A percentile compares a stretch with the other conserved stretches of the same genome.
phyloP scores from a whole-genome alignment of 345 rosid genomes.

The Cardiospermum halicacabum region DNA sequence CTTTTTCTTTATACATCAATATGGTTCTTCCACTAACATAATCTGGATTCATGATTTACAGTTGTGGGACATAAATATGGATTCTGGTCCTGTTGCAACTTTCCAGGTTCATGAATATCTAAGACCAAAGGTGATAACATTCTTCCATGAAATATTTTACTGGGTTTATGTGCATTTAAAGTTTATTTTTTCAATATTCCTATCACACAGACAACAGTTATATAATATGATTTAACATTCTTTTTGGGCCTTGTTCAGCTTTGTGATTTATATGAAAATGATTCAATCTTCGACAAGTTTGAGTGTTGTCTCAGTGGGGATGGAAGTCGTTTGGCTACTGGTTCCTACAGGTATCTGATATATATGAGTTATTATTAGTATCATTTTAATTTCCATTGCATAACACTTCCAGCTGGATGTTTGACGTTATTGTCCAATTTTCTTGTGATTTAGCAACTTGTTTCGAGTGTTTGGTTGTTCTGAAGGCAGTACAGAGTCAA shows the following conservation, averaged over 20 bases:
- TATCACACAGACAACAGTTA: background rate
- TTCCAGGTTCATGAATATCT: conserved; percentile 93
- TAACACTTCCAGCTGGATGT: conserved; percentile 1
- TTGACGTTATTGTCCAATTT: conserved; percentile 4
- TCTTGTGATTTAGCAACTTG: conserved; percentile 46
- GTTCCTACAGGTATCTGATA: conserved; percentile 58
- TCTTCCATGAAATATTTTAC: conserved; percentile 6
- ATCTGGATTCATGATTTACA: conserved; percentile 15
- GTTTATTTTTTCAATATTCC: background rate
- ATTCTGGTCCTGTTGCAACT: conserved; percentile 70
- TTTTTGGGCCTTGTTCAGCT: conserved; percentile 38
- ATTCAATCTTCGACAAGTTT: conserved; percentile 60
- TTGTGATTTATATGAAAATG: conserved; percentile 66
- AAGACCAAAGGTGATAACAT: conserved; percentile 59
- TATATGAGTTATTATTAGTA: conserved; percentile 7
- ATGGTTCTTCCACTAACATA: conserved; percentile 5
- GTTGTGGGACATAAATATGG: conserved; percentile 95
- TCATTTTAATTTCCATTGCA: background rate
- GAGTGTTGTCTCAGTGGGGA: conserved; percentile 62
- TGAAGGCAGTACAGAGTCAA: conserved; percentile 44
- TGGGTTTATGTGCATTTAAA: conserved; percentile 1
- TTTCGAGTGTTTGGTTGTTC: conserved; percentile 68
- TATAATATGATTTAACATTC: background rate
- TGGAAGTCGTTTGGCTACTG: conserved; percentile 60
- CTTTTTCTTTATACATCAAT: background rate